Evolutionary conservation across 306 rosid species (phyloP), one percentile per base, ranked within the genome.

Genomic region (Lagenaria siceraria): DNA sequence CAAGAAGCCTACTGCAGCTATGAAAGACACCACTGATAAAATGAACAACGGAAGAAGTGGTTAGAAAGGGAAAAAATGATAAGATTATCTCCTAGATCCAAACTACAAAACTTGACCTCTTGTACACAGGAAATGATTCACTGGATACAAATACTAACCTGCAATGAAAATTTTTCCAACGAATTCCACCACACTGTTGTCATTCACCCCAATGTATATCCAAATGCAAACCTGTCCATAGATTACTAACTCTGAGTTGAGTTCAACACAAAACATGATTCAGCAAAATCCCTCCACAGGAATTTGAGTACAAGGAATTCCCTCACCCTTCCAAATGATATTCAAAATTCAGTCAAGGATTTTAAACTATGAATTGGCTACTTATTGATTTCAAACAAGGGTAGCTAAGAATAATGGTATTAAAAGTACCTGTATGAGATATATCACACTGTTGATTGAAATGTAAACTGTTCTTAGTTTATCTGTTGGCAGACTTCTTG

Each of bases 1-100:
- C 92, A 95, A 86, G 91, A 95, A 95, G 79, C 99, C 97, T 76
- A 88, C 77, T 66, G 99, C 97, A 80, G 96, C 97, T 53, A 95
- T 52, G 78, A 90, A 92, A 53, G 99, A 95, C 78, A 92, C 88
- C 76, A 76, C 99, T 95, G 96, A 64, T 54, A 43, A 12, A 69
- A 43, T 24, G 55, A 52, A 42, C 29, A 63, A 43, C 73, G 79
- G 36, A 51, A 71, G 65, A 62, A 64, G 52, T 55, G 53, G 49
- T 38, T 78, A 61, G 53, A 55, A 46, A 15, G 40, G 8, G 56
- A 3, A 13, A 31, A 24, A 74, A 43, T 53, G 38, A 25, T 40
- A 14, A 72, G 1, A 14, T 29, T 38, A 17, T 75, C 33, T 56
- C 60, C 63, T 69, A 80, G 68, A 80, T n/a, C 43, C 33, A 86